Base-by-base conservation (phyloP, 2,329 filamentous ascomycete genomes). In the Ascochyta koolunga region DNA sequence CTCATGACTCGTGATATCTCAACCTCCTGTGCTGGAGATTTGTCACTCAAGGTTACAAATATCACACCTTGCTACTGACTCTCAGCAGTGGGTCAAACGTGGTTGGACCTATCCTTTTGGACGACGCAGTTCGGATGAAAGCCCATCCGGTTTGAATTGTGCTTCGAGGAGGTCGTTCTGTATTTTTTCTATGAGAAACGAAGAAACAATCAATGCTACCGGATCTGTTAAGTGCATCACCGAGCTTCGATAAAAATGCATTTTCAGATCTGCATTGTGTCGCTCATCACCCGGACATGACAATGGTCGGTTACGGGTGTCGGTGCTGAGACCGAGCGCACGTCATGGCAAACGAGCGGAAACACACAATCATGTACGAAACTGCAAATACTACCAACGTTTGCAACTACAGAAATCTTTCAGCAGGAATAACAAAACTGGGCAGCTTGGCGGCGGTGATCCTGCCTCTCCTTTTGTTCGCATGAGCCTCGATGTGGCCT, bases 1-100 rank as follows among this genome's bases (percentile, higher is more conserved):
- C 35, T 18, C 39, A 49, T 54, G 45, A 49, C 13, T 54, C 51
- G 40, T 21, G 21, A 27, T n/a, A n/a, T 33, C 45, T 5, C 29
- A 41, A 18, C 18, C 22, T 33, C 19, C 16, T 29, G 29, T 44
- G 27, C 10, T 54, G 24, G 27, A 18, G 18, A 40, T 45, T 45
- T 41, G 45, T 54, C 35, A 49, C 39, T 24, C 32, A 21, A 38
- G 33, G 15, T 29, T 40, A 22, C 27, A 19, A 24, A 19, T 35
- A 22, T 11, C 27, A 21, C 16, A 15, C 11, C 24, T 16, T 25
- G 2, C 22, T 10, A 16, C 35, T 32, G 16, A 15, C 9, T 27
- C 44, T 22, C 22, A 19, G 35, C 10, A 27, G 27, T 45, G 44
- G 44, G 35, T 54, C 51, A 43, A 6, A 49, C 29, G 6, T 18